These are phyloP conservation scores for Postia placenta DNA, from an alignment of 768 basidiomycete species.

Conservation along the genomic window DNA sequence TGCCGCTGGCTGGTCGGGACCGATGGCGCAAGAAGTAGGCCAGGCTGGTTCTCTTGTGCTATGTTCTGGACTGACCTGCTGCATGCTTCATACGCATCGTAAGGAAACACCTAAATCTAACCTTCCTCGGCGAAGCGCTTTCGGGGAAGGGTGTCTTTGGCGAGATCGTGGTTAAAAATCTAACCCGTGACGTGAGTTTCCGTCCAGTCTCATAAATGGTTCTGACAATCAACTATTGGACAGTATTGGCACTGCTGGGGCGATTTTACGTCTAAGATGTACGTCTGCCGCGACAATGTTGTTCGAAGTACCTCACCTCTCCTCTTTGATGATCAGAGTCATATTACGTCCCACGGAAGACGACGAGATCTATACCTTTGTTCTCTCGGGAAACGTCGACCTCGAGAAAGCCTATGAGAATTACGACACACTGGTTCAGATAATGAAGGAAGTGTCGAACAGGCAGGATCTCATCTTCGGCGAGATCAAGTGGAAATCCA, in stretches of 20 bases:
- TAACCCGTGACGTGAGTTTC: too few relatives aligned
- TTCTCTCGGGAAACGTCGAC: neutral
- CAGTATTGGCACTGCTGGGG: slow-evolving; percentile 1
- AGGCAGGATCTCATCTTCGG: neutral
- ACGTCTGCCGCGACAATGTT: too few relatives aligned
- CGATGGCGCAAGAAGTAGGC: slow-evolving; percentile 32
- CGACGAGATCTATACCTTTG: neutral
- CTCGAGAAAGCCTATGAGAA: neutral
- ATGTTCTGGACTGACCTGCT: neutral
- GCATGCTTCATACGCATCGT: slow-evolving; percentile 1
- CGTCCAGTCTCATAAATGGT: too few relatives aligned
- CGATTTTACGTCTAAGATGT: neutral
- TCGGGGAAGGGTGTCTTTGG: neutral
- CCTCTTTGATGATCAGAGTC: neutral
- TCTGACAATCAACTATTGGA: neutral
- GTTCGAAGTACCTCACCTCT: neutral
- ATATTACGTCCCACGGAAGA: neutral
- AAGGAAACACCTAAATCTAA: slow-evolving; percentile 4
- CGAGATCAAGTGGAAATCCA: neutral
- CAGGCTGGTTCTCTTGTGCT: neutral
- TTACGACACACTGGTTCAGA: neutral
- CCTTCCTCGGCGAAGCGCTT: slow-evolving; percentile 1
- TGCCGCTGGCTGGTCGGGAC: slow-evolving; percentile 33
- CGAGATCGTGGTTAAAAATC: neutral
- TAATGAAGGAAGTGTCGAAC: neutral